Evolutionary conservation across 2,329 filamentous ascomycete genomes (phyloP), one percentile per base, ranked within the genome.

Genomic region (Chrysosporium queenslandicum): DNA sequence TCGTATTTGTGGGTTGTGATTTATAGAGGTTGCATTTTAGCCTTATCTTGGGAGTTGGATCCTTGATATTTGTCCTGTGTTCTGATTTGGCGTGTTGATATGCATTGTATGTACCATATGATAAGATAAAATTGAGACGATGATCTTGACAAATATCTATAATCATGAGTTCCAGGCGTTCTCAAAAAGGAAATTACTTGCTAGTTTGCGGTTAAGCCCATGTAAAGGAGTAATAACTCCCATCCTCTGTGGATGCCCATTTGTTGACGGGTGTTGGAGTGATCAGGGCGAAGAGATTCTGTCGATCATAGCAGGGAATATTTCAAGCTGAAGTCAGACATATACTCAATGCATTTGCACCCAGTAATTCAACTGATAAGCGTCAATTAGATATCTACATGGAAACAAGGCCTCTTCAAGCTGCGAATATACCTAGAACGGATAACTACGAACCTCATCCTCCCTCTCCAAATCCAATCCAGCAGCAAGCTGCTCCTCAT

Each of bases 401-500:
- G n/a, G n/a, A n/a, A n/a, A n/a, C n/a, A n/a, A n/a, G n/a, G n/a
- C n/a, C n/a, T n/a, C n/a, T n/a, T n/a, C n/a, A n/a, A n/a, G n/a
- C n/a, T n/a, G n/a, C n/a, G n/a, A n/a, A n/a, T n/a, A n/a, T 29
- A 29, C 39, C 18, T n/a, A 72, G 54, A 71, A 85, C 3, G 85
- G 85, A 73, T 87, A 88, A 52, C 66, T 71, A 52, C 75, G 72
- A 7, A 74, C 68, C 47, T 83, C 78, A 3, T 81, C 79, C 64
- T 85, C 81, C 62, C 72, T 74, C 14, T 74, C 72, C 50, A 83
- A 11, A 54, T 85, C 77, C 59, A 91, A 60, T 0, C 87, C 87
- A 11, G 68, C 69, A n/a, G 74, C 75, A 2, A 90, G 56, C 70
- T 94, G 87, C 69, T 85, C 83, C 65, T 78, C 68, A 68, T 92